Evolutionary conservation across 1,139 yeast species (phyloP), one percentile per base, ranked within the genome.

Genomic region (Candida anutae): DNA sequence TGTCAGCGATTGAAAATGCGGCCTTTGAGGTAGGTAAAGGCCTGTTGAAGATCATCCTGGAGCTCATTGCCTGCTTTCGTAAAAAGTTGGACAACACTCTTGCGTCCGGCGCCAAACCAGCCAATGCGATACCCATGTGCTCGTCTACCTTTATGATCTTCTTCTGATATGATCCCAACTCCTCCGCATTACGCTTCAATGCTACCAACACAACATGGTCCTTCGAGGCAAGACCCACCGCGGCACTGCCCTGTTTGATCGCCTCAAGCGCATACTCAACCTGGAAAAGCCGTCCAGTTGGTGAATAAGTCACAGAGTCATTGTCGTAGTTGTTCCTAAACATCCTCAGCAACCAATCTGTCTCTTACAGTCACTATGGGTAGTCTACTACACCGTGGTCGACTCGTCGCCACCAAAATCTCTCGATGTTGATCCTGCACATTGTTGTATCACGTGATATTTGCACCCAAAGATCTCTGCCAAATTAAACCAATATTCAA

Each of bases 51-150:
- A 88, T 77, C 70, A 90, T 71, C 46, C 76, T 81, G 22, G 93
- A 81, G 40, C 81, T 74, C 79, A 88, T 79, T 27, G 96, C 94
- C 51, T 87, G 94, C 46, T 85, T 88, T 51, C 98, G 76, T 47
- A 90, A 66, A 55, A 66, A 88, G 52, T 87, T 90, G 31, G 95
- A 79, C 43, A 85, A 62, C 28, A 90, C 94, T 41, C 99, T 72
- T 16, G 97, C 98, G 54, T 90, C 99, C 15, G 99, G 97, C 1
- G 98, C 96, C 47, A 90, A 72, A 4, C 99, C 99, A 1, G 99
- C 96, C 35, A 93, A 70, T 5, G 95, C 95, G 40, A 90, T 72
- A 21, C 97, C 98, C 72, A 90, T 63, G 54, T 90, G 97, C 41
- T 80, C 81, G 53, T 90, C 98, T 33, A 93, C 79, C 50, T 83